phyloP scores from a whole-genome alignment of 139 green algal species.

The Tetraselmis striata region DNA sequence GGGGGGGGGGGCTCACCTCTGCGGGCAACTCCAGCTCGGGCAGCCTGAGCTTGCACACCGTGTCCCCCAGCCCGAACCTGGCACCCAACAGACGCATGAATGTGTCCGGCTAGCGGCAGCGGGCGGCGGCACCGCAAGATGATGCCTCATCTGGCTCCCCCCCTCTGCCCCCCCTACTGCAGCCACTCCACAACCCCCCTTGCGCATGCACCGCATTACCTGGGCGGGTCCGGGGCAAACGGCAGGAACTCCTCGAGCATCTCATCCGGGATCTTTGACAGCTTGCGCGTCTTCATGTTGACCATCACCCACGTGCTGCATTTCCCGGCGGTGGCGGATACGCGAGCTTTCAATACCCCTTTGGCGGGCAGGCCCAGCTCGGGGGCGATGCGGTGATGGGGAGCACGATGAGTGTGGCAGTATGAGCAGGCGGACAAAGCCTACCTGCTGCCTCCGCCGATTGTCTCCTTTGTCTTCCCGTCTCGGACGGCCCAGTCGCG shows the following conservation, averaged over 20 bases:
- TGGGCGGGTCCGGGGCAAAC: slow-evolving; percentile 30
- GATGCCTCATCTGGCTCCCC: too few relatives aligned
- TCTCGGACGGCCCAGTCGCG: slow-evolving; percentile 77
- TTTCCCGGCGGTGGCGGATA: too few relatives aligned
- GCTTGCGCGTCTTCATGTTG: slow-evolving; percentile 67
- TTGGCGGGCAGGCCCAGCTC: not conserved
- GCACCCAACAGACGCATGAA: too few relatives aligned
- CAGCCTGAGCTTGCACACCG: not conserved
- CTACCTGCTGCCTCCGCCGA: slow-evolving; percentile 79
- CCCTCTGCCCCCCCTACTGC: too few relatives aligned
- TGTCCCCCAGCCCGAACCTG: not conserved
- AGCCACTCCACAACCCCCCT: too few relatives aligned
- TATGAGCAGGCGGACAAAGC: too few relatives aligned
- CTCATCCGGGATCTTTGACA: slow-evolving; percentile 67
- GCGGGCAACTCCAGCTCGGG: not conserved
- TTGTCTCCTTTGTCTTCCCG: slow-evolving; percentile 30
- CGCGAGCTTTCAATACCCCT: not conserved
- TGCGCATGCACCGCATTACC: too few relatives aligned
- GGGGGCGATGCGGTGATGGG: too few relatives aligned
- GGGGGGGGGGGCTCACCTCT: not conserved
- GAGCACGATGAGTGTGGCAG: too few relatives aligned
- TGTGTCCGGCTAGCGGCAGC: too few relatives aligned
- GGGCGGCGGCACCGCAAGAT: too few relatives aligned
- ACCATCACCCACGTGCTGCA: slow-evolving; percentile 88
- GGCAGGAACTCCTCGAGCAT: slow-evolving; percentile 43